phyloP scores from a whole-genome alignment of 139 green algal genomes.

The Pleodorina starrii region DNA sequence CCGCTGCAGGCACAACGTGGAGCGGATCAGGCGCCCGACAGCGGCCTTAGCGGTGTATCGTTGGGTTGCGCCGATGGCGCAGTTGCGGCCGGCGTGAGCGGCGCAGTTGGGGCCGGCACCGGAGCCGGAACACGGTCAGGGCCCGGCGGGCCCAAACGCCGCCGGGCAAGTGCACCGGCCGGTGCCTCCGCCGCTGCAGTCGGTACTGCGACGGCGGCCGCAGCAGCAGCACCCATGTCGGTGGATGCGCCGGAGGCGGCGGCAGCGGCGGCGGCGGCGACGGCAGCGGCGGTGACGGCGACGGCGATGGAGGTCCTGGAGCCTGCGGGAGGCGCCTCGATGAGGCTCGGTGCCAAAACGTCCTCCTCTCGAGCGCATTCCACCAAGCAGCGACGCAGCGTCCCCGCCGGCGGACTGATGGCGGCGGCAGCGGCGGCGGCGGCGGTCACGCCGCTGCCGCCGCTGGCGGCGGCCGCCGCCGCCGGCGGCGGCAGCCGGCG shows the following conservation, averaged over 20 bases:
- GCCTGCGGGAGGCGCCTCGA: not conserved
- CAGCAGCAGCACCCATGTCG: not conserved
- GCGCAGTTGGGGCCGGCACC: too few species aligned
- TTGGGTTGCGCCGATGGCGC: too few species aligned
- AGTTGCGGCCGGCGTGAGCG: not conserved
- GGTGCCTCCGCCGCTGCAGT: not conserved
- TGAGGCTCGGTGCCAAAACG: too few species aligned
- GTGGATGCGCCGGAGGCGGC: not conserved
- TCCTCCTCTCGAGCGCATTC: not conserved
- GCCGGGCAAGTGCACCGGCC: not conserved
- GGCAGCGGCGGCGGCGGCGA: not conserved
- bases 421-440: too few species aligned
- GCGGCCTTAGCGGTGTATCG: too few species aligned
- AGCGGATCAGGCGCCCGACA: too few species aligned
- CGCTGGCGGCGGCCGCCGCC: not conserved
- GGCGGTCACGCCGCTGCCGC: not conserved
- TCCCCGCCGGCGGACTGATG: not conserved
- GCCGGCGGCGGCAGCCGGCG: not conserved
- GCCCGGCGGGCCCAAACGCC: not conserved
- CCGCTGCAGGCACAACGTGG: too few species aligned
- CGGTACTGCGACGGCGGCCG: not conserved
- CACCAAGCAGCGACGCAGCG: slow-evolving; percentile 16
- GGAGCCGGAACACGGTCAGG: not conserved
- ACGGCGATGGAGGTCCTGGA: not conserved
- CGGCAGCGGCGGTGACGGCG: not conserved